phyloP scores from a whole-genome alignment of 2,329 filamentous ascomycete species.

The Penicillium sp. region DNA sequence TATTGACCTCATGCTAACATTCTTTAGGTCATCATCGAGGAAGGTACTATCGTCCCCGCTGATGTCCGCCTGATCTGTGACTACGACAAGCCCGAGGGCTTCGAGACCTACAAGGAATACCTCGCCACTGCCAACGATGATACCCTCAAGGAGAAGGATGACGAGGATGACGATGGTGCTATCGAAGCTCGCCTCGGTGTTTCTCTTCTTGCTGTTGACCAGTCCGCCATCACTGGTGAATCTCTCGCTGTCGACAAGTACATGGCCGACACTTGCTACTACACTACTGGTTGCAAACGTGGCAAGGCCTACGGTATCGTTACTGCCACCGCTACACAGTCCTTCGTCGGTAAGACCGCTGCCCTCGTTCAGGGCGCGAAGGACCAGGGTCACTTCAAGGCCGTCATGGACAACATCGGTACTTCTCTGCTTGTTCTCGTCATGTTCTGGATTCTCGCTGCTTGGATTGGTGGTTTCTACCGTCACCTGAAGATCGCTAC shows the following conservation, averaged over 20 bases:
- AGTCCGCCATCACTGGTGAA: slow-evolving; percentile 81
- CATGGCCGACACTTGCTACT: slow-evolving; percentile 77
- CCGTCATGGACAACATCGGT: slow-evolving; percentile 82
- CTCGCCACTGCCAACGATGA: slow-evolving; percentile 65
- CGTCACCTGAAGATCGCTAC: slow-evolving; percentile 66
- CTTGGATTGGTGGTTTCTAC: slow-evolving; percentile 82
- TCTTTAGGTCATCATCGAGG: slow-evolving; percentile 67
- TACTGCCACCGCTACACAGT: slow-evolving; percentile 70
- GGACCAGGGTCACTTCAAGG: slow-evolving; percentile 80
- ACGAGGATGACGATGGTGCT: slow-evolving; percentile 59
- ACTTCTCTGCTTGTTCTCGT: slow-evolving; percentile 75
- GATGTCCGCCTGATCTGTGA: slow-evolving; percentile 75
- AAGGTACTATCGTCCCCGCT: slow-evolving; percentile 72
- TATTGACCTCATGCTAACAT: background rate
- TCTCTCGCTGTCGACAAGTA: slow-evolving; percentile 67
- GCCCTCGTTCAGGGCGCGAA: slow-evolving; percentile 75
- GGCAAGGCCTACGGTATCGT: slow-evolving; percentile 75
- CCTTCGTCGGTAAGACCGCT: slow-evolving; percentile 78
- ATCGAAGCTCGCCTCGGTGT: slow-evolving; percentile 66
- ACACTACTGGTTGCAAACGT: slow-evolving; percentile 82
- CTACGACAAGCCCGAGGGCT: slow-evolving; percentile 70
- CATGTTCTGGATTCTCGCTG: slow-evolving; percentile 75
- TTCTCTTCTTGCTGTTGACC: slow-evolving; percentile 71
- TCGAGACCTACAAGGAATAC: slow-evolving; percentile 70
- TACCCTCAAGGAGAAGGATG: slow-evolving; percentile 62